Evolutionary conservation across 495 filamentous ascomycete genomes (phyloP).

Genomic region (Daldinia loculata): DNA sequence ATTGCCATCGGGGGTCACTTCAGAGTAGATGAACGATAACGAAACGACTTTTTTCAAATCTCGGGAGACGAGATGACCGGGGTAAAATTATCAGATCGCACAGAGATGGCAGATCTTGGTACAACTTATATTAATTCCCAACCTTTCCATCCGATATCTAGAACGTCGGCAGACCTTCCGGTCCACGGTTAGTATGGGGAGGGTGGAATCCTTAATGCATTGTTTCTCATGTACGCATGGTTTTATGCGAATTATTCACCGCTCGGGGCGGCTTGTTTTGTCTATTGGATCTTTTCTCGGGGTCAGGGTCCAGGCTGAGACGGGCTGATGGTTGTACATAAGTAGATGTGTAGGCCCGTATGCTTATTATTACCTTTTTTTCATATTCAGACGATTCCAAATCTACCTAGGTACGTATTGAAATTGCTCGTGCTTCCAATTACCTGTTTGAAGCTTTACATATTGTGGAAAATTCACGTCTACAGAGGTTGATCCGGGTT

Average conservation of each 20-base stretch:
- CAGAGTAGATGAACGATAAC: neutral
- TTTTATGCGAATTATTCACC: constrained; percentile 23
- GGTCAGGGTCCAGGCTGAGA: constrained; percentile 20
- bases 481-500: neutral
- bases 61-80: neutral
- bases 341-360: constrained; percentile 36
- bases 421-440: neutral
- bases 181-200: constrained; percentile 7
- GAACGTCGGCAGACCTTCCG: constrained; percentile 19
- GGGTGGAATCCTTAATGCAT: constrained; percentile 30
- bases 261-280: constrained; percentile 8
- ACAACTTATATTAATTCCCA: constrained; percentile 32
- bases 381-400: neutral
- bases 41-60: neutral
- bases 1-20: neutral
- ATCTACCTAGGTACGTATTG: neutral
- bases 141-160: constrained; percentile 28
- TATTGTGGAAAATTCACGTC: neutral
- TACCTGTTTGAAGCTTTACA: neutral
- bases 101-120: constrained; percentile 20
- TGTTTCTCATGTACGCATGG: constrained; percentile 34
- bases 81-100: constrained; percentile 3
- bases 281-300: constrained; percentile 25
- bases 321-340: constrained; percentile 38
- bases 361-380: constrained; percentile 15